Base-by-base conservation (phyloP, 257 asterid genomes). In the Scutellaria baicalensis region DNA sequence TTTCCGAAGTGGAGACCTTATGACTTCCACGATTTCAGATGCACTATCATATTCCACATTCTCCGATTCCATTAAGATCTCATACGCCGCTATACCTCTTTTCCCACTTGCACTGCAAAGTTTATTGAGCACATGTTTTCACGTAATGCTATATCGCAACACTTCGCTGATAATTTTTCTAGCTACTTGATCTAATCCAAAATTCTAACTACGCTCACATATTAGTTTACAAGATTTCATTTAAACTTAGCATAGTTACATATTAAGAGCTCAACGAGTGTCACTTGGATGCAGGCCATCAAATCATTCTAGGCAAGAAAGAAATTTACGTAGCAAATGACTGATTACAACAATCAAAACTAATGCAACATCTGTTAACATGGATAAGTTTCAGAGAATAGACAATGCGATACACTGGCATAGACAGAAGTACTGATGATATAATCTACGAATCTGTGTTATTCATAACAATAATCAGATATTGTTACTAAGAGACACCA, bases 1-100 rank as follows among this genome's bases (percentile, higher is more conserved):
- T 68, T 84, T 83, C 74, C 84, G 79, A 18, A 59, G 79, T 27
- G 90, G 87, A 36, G 83, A 72, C 59, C 74, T 76, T 72, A 77
- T 67, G 45, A 70, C 67, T 70, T 78, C 91, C 40, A 71, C 76
- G 75, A 59, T 79, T 72, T 83, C 91, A 47, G 86, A 65, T 52
- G 79, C 70, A 74, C 82, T 66, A 63, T 75, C 84, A 57, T 73
- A 80, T 47, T 84, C 84, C 35, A 77, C 67, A 64, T 39, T 72
- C 42, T 68, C 82, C 35, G 89, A 50, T 45, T 80, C 88, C 43
- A 44, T 68, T 66, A 64, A 54, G 56, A 76, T 75, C 68, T 82
- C 78, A 58, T 61, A 75, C 40, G 62, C 77, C 40, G 62, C 77
- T 78, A 45, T 83, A 77, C 73, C 83, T 76, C 51, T 14, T 36